Evolutionary conservation across 306 rosid genomes (phyloP).

Genomic region (Vachellia collinsii): DNA sequence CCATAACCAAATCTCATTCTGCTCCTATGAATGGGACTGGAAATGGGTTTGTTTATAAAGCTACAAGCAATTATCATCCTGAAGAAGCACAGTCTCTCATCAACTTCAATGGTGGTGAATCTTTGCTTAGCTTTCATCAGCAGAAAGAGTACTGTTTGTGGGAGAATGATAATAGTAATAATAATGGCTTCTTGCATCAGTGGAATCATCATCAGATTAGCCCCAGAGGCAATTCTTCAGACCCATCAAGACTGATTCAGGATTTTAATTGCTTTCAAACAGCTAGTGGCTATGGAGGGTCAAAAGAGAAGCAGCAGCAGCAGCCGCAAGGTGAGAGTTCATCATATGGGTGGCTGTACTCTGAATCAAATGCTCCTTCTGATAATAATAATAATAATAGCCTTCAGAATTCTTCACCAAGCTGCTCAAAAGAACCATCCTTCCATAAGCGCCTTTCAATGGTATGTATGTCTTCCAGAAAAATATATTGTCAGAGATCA

Average conservation of each 20-base stretch:
- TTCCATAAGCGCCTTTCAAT: conserved; percentile 54
- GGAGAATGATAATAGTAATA: conserved; percentile 23
- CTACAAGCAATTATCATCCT: conserved; percentile 24
- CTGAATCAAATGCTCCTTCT: conserved; percentile 46
- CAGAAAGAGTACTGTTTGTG: conserved; percentile 47
- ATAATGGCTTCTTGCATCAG: conserved; percentile 29
- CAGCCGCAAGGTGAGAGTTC: conserved; percentile 42
- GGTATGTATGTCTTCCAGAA: conserved; percentile 56
- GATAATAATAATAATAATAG: conserved; percentile 42
- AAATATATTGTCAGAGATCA: neutral
- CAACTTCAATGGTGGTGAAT: conserved; percentile 54
- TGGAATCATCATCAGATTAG: conserved; percentile 44
- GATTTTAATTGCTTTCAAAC: conserved; percentile 57
- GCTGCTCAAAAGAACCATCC: conserved; percentile 37
- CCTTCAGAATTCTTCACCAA: conserved; percentile 41
- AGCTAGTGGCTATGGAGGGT: conserved; percentile 40
- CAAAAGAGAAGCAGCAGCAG: conserved; percentile 44
- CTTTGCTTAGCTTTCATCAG: conserved; percentile 78
- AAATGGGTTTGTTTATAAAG: conserved; percentile 38
- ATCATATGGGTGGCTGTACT: conserved; percentile 64
- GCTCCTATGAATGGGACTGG: conserved; percentile 35
- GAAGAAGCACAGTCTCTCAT: conserved; percentile 60
- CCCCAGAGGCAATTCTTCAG: conserved; percentile 34
- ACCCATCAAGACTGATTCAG: conserved; percentile 37
- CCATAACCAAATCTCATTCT: conserved; percentile 37